These are phyloP conservation scores for Phalaenopsis hybrid DNA, from an alignment of 116 monocot genomes.

Conservation along the genomic window DNA sequence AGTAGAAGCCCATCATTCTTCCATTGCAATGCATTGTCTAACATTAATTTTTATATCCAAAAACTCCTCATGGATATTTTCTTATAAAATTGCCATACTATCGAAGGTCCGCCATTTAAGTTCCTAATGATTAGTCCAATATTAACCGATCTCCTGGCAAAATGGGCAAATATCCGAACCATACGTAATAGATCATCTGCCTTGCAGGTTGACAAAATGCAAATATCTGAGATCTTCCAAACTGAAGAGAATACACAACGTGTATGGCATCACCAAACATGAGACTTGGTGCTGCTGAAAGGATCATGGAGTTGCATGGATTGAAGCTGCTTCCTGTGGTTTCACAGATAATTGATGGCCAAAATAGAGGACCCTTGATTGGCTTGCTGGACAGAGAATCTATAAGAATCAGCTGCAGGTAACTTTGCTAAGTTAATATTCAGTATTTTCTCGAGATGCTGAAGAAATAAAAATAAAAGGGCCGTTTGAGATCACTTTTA, in stretches of 20 bases:
- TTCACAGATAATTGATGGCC: conserved; percentile 15
- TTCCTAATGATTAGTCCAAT: no score
- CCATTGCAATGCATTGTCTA: no score
- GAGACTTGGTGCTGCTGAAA: conserved; percentile 44
- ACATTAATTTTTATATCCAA: no score
- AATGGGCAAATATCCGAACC: not conserved
- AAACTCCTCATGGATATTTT: no score
- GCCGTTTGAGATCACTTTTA: no score
- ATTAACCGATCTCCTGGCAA: no score
- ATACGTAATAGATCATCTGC: not conserved
- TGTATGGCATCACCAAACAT: conserved; percentile 40
- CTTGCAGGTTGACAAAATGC: conserved; percentile 29
- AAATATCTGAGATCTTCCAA: conserved; percentile 33
- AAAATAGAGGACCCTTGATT: conserved; percentile 24
- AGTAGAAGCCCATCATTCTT: no score
- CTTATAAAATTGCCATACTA: no score
- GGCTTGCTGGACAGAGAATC: conserved; percentile 59
- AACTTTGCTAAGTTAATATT: conserved; percentile 11
- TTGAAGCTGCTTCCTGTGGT: conserved; percentile 52
- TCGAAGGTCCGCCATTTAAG: no score
- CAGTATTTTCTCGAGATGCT: not conserved
- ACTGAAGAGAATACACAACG: conserved; percentile 17
- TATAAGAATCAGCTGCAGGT: conserved; percentile 55
- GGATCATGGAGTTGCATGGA: conserved; percentile 50
- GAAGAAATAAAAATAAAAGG: not conserved